These are phyloP conservation scores for Eimeria zaria DNA, from an alignment of 169 alveolate species.

Conservation along the genomic window DNA sequence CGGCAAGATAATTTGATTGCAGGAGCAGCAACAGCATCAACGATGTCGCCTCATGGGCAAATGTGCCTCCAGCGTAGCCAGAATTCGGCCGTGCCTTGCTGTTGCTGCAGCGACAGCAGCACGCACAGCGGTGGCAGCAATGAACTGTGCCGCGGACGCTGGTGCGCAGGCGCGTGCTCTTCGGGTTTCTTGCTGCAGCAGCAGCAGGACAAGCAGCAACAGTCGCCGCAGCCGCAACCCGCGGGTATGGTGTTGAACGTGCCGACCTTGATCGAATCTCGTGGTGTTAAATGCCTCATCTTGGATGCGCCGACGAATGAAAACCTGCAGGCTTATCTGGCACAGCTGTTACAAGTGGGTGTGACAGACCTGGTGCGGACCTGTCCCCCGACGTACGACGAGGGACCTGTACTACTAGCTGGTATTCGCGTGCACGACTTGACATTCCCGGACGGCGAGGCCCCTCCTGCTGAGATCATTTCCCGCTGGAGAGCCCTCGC, in stretches of 20 bases:
- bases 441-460: slow-evolving; percentile 95
- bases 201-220: slow-evolving; percentile 11
- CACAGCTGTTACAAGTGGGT: slow-evolving; percentile 91
- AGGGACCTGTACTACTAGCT: slow-evolving; percentile 86
- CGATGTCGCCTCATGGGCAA: slow-evolving; percentile 2
- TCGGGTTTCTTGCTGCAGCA: slow-evolving; percentile 40
- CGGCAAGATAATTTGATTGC: neutral
- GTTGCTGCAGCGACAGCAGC: slow-evolving; percentile 81
- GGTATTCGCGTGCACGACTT: slow-evolving; percentile 92
- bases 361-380: slow-evolving; percentile 95
- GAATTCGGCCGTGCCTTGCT: slow-evolving; percentile 36
- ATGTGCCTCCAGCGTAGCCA: slow-evolving; percentile 40
- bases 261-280: slow-evolving; percentile 94
- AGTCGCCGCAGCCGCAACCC: slow-evolving; percentile 35
- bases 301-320: slow-evolving; percentile 95
- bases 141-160: slow-evolving; percentile 59
- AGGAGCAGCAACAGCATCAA: slow-evolving; percentile 40
- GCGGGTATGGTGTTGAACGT: slow-evolving; percentile 89
- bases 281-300: slow-evolving; percentile 92
- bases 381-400: slow-evolving; percentile 94
- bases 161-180: slow-evolving; percentile 40
- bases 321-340: slow-evolving; percentile 91
- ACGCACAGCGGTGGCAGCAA: slow-evolving; percentile 75
- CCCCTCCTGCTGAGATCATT: slow-evolving; percentile 94
- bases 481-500: slow-evolving; percentile 90